These are phyloP conservation scores for Globisporangium cylindrosporum DNA, from an alignment of 352 stramenopile species.

Conservation along the genomic window DNA sequence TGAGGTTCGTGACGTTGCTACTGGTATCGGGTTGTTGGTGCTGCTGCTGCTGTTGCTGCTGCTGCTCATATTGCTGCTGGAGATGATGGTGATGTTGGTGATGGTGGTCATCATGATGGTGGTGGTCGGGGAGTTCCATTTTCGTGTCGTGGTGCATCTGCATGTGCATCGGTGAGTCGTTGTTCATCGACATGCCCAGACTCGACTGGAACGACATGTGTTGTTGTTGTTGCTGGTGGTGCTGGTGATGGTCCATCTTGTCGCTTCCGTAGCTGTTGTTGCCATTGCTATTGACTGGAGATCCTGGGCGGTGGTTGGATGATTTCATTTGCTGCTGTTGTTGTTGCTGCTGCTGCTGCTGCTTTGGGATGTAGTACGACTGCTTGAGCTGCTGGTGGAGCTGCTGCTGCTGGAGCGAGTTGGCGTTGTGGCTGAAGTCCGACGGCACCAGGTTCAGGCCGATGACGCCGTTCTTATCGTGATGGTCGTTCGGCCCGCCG, in stretches of 20 bases:
- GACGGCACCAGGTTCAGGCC: constrained; percentile 63
- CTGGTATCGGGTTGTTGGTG: background rate
- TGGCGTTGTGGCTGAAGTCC: constrained; percentile 40
- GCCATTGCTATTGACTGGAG: constrained; percentile 14
- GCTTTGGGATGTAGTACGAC: constrained; percentile 34
- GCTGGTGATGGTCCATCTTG: constrained; percentile 1
- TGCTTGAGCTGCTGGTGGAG: constrained; percentile 33
- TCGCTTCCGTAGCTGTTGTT: background rate
- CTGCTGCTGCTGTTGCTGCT: background rate
- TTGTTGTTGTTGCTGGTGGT: background rate
- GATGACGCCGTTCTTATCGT: constrained; percentile 59
- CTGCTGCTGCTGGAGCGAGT: constrained; percentile 31
- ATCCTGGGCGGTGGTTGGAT: constrained; percentile 25
- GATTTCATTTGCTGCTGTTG: constrained; percentile 31
- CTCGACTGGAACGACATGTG: background rate
- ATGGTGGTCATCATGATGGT: background rate
- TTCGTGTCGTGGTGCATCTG: constrained; percentile 4
- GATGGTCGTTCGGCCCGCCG: constrained; percentile 28
- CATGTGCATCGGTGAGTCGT: background rate
- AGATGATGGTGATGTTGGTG: background rate
- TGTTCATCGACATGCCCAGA: background rate
- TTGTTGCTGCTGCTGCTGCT: too few species aligned
- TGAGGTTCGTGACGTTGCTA: background rate
- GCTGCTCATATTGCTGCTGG: background rate
- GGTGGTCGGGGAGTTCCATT: background rate